These are phyloP conservation scores for Puccinia hordei DNA, from an alignment of 1,284 basidiomycete species.

Conservation along the genomic window DNA sequence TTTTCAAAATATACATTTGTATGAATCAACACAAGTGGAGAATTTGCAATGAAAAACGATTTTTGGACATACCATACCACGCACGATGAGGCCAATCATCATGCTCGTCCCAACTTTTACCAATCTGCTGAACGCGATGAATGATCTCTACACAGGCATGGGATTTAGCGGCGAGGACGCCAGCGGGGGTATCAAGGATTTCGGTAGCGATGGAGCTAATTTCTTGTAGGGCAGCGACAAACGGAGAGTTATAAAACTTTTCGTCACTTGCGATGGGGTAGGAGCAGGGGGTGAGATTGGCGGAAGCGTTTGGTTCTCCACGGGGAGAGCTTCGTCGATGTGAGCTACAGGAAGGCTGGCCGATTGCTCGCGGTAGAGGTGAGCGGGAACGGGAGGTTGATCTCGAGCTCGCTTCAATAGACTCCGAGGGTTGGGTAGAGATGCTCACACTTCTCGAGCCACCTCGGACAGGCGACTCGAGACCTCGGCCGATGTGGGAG, in stretches of 20 bases:
- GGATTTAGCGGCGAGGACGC: conserved; percentile 78
- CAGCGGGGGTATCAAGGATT: conserved; percentile 83
- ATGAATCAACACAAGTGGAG: conserved; percentile 73
- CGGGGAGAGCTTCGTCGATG: conserved; percentile 62
- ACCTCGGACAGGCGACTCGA: conserved; percentile 46
- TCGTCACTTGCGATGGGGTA: conserved; percentile 45
- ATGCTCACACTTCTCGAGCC: conserved; percentile 52
- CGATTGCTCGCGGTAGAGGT: conserved; percentile 69
- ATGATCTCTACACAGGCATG: conserved; percentile 84
- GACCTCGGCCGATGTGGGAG: conserved; percentile 51
- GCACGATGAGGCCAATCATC: conserved; percentile 96
- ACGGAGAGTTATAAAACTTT: conserved; percentile 66
- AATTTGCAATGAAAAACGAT: no score
- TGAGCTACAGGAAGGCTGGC: conserved; percentile 63
- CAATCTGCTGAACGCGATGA: conserved; percentile 83
- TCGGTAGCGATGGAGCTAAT: conserved; percentile 94
- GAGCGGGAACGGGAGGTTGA: conserved; percentile 86
- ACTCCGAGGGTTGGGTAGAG: conserved; percentile 69
- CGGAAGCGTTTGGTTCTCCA: conserved; percentile 55
- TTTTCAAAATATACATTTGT: no score
- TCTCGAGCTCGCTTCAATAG: conserved; percentile 75
- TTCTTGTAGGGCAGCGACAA: conserved; percentile 86
- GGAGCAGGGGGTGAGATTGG: not conserved
- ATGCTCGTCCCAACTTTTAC: conserved; percentile 93
- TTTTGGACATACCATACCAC: conserved; percentile 94